phyloP scores from a whole-genome alignment of 176 grass and related monocot genomes.

The Oryza meyeriana region DNA sequence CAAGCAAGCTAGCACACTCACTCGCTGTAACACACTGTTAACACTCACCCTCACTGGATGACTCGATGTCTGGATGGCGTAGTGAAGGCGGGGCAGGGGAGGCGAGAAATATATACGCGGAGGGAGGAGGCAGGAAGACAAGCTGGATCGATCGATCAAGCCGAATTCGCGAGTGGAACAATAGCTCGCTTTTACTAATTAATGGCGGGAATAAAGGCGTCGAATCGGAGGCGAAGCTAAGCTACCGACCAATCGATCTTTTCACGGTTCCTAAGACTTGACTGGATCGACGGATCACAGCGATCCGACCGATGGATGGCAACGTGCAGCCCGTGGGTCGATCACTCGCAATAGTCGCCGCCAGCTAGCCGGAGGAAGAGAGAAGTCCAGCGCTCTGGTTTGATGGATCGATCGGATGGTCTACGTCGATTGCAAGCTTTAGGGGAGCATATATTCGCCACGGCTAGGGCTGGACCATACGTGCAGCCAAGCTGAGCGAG shows the following conservation, averaged over 20 bases:
- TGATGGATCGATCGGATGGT: conserved; percentile 17
- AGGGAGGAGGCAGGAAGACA: too few relatives aligned
- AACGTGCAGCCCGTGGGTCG: neutral
- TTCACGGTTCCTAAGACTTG: neutral
- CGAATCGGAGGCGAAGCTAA: neutral
- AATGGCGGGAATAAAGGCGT: conserved; percentile 43
- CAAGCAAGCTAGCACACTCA: neutral
- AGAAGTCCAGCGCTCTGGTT: neutral
- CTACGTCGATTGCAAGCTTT: conserved; percentile 34
- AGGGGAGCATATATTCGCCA: conserved; percentile 36
- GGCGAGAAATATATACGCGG: conserved; percentile 33
- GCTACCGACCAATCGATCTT: neutral
- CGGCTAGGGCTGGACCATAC: neutral
- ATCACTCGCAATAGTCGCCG: neutral
- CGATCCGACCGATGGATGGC: conserved; percentile 7
- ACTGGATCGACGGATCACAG: neutral
- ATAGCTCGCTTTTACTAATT: neutral
- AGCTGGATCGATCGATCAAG: neutral
- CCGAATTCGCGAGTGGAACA: conserved; percentile 37
- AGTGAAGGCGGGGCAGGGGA: conserved; percentile 16
- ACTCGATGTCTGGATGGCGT: neutral
- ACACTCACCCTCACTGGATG: neutral
- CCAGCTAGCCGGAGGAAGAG: conserved; percentile 33
- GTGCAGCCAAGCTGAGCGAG: neutral
- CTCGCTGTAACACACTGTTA: neutral